Conservation (phyloP, 2,329 filamentous ascomycete species). For the Aotearoamyces nothofagi region DNA sequence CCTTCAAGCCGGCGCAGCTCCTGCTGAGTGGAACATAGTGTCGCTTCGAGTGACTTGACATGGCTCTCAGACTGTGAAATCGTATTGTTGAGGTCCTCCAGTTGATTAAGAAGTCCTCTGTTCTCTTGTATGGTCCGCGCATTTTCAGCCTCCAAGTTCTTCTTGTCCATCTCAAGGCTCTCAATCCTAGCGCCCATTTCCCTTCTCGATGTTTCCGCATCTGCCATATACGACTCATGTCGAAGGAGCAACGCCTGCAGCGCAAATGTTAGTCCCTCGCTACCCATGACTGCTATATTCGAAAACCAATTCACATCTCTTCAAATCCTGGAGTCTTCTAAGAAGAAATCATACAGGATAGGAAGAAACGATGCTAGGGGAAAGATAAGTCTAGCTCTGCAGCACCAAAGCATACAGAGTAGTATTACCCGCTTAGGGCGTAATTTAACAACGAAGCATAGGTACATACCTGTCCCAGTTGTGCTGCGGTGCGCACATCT, state of each 20-base stretch:
- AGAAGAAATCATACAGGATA: not conserved
- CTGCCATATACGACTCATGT: slow-evolving; percentile 88
- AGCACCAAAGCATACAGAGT: slow-evolving; percentile 10
- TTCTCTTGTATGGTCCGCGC: slow-evolving; percentile 72
- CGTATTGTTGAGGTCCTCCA: slow-evolving; percentile 71
- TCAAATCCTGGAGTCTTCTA: not conserved
- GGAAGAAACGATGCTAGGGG: not conserved
- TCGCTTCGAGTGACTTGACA: slow-evolving; percentile 62
- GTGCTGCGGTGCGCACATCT: slow-evolving; percentile 73
- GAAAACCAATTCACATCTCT: too few species aligned
- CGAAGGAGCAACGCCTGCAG: slow-evolving; percentile 78
- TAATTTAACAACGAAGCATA: too few species aligned
- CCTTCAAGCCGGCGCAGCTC: slow-evolving; percentile 60
- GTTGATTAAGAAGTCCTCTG: slow-evolving; percentile 60
- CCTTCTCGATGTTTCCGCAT: slow-evolving; percentile 72
- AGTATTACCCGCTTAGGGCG: too few species aligned
- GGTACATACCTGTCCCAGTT: slow-evolving; percentile 80
- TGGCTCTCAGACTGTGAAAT: slow-evolving; percentile 67
- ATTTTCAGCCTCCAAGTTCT: slow-evolving; percentile 61
- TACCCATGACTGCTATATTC: too few species aligned
- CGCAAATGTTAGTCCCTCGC: slow-evolving; percentile 60
- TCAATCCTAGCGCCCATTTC: slow-evolving; percentile 61
- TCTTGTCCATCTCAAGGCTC: slow-evolving; percentile 59
- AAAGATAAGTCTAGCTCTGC: slow-evolving; percentile 3
- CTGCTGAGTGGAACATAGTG: slow-evolving; percentile 62